Conservation (phyloP, 164 flowering plant species). For the Brasenia schreberi region DNA sequence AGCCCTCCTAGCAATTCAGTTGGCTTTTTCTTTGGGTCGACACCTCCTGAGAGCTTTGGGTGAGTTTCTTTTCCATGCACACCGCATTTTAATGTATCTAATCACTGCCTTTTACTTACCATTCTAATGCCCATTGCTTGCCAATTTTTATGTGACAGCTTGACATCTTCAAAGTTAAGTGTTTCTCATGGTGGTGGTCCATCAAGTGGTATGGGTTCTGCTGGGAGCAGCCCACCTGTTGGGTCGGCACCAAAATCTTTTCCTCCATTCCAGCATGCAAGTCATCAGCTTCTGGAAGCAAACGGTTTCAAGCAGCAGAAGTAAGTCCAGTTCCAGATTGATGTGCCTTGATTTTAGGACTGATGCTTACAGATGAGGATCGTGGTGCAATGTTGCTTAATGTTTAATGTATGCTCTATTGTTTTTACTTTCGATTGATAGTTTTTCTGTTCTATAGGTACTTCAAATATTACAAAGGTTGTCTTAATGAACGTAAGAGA, state of each 20-base stretch:
- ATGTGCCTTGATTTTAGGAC: neutral
- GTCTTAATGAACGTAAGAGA: constrained; percentile 79
- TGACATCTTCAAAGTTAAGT: constrained; percentile 62
- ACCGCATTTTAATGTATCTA: neutral
- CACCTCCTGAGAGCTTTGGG: constrained; percentile 86
- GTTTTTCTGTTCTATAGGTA: constrained; percentile 41
- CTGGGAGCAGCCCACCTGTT: constrained; percentile 79
- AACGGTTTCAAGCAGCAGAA: constrained; percentile 90
- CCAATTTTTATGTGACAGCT: constrained; percentile 19
- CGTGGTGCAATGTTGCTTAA: neutral
- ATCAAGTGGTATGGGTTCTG: constrained; percentile 6
- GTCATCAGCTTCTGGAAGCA: constrained; percentile 90
- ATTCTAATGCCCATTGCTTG: neutral
- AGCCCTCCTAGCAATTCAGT: constrained; percentile 91
- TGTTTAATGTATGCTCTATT: neutral
- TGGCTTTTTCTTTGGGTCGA: constrained; percentile 90
- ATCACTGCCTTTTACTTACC: neutral
- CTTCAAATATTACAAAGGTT: constrained; percentile 67
- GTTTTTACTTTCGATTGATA: neutral
- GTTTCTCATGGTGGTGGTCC: constrained; percentile 50
- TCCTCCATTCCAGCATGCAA: constrained; percentile 96
- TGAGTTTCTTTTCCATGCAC: constrained; percentile 16
- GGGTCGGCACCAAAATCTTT: constrained; percentile 87
- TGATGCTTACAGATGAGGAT: neutral
- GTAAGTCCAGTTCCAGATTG: constrained; percentile 29